Evolutionary conservation across 2,329 filamentous ascomycete species (phyloP), one percentile per base, ranked within the genome.

Genomic region (Endothia cerciana): DNA sequence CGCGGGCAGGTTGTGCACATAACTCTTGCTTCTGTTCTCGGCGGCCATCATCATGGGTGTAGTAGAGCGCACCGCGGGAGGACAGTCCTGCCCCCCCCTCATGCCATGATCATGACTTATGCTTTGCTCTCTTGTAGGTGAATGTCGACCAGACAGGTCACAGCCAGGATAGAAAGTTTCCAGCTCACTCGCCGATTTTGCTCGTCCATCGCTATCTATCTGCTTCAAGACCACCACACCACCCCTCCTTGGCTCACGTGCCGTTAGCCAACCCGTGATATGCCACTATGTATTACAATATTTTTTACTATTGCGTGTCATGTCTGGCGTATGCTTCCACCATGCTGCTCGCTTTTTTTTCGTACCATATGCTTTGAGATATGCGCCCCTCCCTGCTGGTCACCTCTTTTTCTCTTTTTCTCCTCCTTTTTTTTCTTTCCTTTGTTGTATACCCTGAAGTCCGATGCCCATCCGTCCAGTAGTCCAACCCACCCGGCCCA

Each of bases 261-360:
- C n/a, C n/a, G n/a, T n/a, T n/a, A n/a, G n/a, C n/a, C n/a, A n/a
- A n/a, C 28, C 25, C 47, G 47, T 51, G 13, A 30, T 30, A 28
- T 51, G 47, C 47, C 25, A 51, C 47, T 51, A 51, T 30, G 47
- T 33, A 60, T 47, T 60, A 60, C 58, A 30, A 33, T 47, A 38
- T 60, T n/a, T n/a, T n/a, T n/a, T n/a, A 28, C 7, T 47, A 17
- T 55, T 33, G 49, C 28, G 28, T 15, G 38, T 22, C 38, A 41
- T 25, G 36, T 25, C 38, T 41, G 56, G 22, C 41, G 3, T 41
- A 43, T 45, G 7, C 33, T 38, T 41, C 38, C 19, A 19, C 22
- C 10, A 22, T 11, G 1, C 17, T 59, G 3, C 6, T 25, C 10
- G 38, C 22, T 59, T 40, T 15, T 28, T 41, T 7, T 30, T 13